phyloP scores from a whole-genome alignment of 176 grass and related monocot species.

The Carex littledalei region DNA sequence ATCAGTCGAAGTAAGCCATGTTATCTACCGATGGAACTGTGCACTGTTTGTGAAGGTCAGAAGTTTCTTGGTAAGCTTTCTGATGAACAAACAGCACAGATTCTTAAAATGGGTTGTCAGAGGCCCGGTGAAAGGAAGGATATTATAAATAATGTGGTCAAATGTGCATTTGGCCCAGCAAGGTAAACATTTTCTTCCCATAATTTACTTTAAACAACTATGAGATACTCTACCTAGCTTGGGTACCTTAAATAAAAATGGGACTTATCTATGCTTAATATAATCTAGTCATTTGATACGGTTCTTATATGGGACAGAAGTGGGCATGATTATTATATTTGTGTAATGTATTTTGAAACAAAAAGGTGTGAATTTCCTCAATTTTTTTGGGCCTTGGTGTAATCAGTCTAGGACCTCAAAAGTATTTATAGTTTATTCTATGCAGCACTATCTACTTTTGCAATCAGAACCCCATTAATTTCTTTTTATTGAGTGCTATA shows the following conservation, averaged over 20 bases:
- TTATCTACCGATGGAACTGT: slow-evolving; percentile 93
- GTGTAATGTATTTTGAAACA: background rate
- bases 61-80: slow-evolving; percentile 90
- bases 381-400: background rate
- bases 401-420: background rate
- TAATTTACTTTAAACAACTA: slow-evolving; percentile 11
- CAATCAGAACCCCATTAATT: background rate
- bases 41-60: slow-evolving; percentile 83
- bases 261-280: background rate
- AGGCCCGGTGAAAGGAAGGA: slow-evolving; percentile 73
- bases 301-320: background rate
- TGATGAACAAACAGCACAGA: slow-evolving; percentile 74
- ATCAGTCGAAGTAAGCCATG: slow-evolving; percentile 87
- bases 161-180: slow-evolving; percentile 41
- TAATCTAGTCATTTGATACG: background rate
- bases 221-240: background rate
- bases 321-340: background rate
- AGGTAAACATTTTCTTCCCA: slow-evolving; percentile 38
- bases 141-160: slow-evolving; percentile 70
- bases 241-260: background rate
- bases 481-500: background rate
- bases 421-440: background rate
- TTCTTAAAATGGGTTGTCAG: slow-evolving; percentile 88
- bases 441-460: background rate
- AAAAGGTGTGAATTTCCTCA: background rate